These are phyloP conservation scores for Lactarius sp. DNA, from an alignment of 768 basidiomycete genomes.

Conservation along the genomic window DNA sequence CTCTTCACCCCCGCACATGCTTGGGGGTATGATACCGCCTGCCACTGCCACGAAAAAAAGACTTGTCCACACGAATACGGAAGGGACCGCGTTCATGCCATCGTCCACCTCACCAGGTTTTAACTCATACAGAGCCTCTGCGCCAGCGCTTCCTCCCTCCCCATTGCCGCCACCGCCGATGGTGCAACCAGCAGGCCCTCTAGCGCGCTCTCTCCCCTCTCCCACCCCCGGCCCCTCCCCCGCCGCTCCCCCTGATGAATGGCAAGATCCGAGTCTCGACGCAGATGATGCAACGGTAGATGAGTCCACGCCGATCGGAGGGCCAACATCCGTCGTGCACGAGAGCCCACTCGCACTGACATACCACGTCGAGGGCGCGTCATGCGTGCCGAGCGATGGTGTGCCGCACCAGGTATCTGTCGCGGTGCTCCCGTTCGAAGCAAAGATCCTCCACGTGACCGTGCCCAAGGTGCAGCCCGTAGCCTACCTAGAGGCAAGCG, in stretches of 20 bases:
- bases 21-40: no score
- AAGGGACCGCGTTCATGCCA: no score
- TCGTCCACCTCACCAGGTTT: no score
- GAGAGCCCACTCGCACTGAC: slow-evolving; percentile 51
- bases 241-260: not conserved
- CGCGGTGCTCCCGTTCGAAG: slow-evolving; percentile 44
- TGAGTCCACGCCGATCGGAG: slow-evolving; percentile 24
- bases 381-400: slow-evolving; percentile 53
- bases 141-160: no score
- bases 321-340: slow-evolving; percentile 41
- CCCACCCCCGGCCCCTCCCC: no score
- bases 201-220: no score
- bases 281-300: not conserved
- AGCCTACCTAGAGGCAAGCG: slow-evolving; percentile 42
- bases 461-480: slow-evolving; percentile 46
- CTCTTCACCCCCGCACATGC: no score
- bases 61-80: no score
- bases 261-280: not conserved
- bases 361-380: slow-evolving; percentile 46
- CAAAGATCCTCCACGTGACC: slow-evolving; percentile 42
- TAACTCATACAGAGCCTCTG: not conserved
- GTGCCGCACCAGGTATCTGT: slow-evolving; percentile 51
- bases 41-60: no score
- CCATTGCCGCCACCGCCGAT: no score
- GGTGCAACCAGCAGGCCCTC: no score